A percentile compares a stretch with the other conserved stretches of the same genome.
Evolutionary conservation across 768 basidiomycete genomes (phyloP).

Genomic region (Solioccasus polychromus): DNA sequence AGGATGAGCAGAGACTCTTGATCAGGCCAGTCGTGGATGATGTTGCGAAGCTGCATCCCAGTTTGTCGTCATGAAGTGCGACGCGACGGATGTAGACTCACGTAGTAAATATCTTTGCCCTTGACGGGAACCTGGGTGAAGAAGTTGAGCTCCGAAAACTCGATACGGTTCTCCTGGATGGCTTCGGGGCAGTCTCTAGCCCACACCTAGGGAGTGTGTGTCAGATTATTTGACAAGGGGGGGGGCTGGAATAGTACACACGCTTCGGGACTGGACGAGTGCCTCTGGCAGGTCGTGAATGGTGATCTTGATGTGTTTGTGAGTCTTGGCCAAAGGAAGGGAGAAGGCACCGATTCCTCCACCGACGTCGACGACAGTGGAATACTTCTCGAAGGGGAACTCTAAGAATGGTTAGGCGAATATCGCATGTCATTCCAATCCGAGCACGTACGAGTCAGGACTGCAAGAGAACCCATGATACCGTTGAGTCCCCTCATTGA

Average conservation of each 20-base stretch:
- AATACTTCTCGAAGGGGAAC: slow-evolving; percentile 31
- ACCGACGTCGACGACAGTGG: slow-evolving; percentile 34
- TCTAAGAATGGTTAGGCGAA: slow-evolving; percentile 13
- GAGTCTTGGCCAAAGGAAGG: slow-evolving; percentile 26
- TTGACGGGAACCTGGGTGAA: slow-evolving; percentile 26
- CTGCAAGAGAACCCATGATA: slow-evolving; percentile 26
- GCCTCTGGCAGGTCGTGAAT: slow-evolving; percentile 31
- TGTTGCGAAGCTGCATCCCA: slow-evolving; percentile 16
- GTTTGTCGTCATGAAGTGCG: not conserved
- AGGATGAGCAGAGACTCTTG: slow-evolving; percentile 25
- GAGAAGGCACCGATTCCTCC: slow-evolving; percentile 33
- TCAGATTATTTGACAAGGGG: too few species aligned
- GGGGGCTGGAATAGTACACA: slow-evolving; percentile 8
- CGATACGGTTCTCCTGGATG: slow-evolving; percentile 22
- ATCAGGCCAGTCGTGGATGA: slow-evolving; percentile 36
- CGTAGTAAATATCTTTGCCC: slow-evolving; percentile 33
- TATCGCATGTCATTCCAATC: not conserved
- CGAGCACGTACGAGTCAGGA: slow-evolving; percentile 19
- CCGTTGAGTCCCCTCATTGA: slow-evolving; percentile 23
- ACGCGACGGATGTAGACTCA: slow-evolving; percentile 8
- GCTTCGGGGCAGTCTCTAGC: slow-evolving; percentile 22
- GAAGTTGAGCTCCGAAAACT: slow-evolving; percentile 31
- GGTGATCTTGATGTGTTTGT: slow-evolving; percentile 31
- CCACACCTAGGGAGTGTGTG: slow-evolving; percentile 30
- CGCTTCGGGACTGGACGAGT: slow-evolving; percentile 20